phyloP scores from a whole-genome alignment of 768 basidiomycete genomes.

The Hygrophorus russula region DNA sequence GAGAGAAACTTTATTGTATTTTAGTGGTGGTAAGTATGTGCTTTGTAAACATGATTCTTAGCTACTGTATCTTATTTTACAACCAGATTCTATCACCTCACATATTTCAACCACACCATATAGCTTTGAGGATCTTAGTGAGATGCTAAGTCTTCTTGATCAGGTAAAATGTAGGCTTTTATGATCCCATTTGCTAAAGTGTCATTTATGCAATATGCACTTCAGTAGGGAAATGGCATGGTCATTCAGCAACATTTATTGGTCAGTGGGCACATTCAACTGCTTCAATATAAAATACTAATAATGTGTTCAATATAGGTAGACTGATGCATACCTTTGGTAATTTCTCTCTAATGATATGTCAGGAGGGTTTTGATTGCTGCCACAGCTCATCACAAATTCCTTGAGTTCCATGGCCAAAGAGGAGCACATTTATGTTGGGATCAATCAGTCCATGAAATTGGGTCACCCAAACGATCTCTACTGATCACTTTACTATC shows the following conservation, averaged over 20 bases:
- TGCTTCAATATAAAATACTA: background rate
- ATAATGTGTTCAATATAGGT: constrained; percentile 15
- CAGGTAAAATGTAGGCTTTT: constrained; percentile 23
- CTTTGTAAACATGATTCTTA: background rate
- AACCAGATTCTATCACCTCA: constrained; percentile 28
- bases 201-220: background rate
- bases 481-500: constrained; percentile 25
- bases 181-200: background rate
- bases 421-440: constrained; percentile 31
- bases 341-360: constrained; percentile 10
- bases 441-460: constrained; percentile 29
- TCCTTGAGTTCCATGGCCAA: constrained; percentile 37
- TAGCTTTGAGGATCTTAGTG: constrained; percentile 22
- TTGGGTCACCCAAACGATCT: constrained; percentile 22
- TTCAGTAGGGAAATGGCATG: background rate
- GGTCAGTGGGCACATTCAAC: background rate
- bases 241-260: constrained; percentile 18
- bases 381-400: constrained; percentile 24
- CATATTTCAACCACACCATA: constrained; percentile 27
- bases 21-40: constrained; percentile 20
- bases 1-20: constrained; percentile 25
- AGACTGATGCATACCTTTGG: constrained; percentile 33
- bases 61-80: background rate
- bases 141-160: constrained; percentile 24
- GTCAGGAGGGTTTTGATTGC: background rate